Conservation (phyloP, 768 basidiomycete genomes). For the Paxillus ammoniavirescens region DNA sequence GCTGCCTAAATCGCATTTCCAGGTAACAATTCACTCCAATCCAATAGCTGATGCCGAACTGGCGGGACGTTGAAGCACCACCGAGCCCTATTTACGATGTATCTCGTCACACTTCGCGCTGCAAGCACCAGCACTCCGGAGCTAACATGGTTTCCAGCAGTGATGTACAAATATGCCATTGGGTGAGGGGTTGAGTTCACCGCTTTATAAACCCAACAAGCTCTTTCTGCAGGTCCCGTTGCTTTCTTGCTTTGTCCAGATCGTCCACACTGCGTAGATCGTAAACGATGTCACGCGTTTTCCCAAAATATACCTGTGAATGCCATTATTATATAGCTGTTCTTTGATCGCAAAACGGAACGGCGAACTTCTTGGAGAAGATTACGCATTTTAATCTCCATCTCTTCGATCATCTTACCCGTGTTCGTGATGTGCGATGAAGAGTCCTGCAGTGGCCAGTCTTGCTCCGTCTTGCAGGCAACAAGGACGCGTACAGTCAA, state of each 20-base stretch:
- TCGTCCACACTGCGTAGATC: conserved; percentile 89
- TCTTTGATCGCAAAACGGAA: conserved; percentile 1
- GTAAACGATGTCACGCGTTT: conserved; percentile 93
- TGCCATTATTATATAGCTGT: conserved; percentile 9
- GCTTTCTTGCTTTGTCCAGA: conserved; percentile 74
- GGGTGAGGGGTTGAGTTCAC: conserved; percentile 30
- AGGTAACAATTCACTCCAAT: conserved; percentile 92
- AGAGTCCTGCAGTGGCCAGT: conserved; percentile 75
- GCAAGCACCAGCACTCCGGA: neutral
- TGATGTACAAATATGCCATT: conserved; percentile 9
- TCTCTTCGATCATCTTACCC: conserved; percentile 96
- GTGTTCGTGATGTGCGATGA: conserved; percentile 90
- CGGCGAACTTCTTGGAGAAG: conserved; percentile 74
- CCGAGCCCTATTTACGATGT: neutral
- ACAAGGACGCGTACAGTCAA: conserved; percentile 9
- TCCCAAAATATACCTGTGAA: conserved; percentile 85
- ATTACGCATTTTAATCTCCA: conserved; percentile 99
- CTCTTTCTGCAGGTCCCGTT: conserved; percentile 88
- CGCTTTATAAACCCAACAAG: conserved; percentile 84
- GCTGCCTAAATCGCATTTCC: conserved; percentile 8
- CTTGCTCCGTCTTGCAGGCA: conserved; percentile 72
- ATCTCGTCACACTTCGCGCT: neutral
- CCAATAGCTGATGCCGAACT: conserved; percentile 80
- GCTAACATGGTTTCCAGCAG: neutral
- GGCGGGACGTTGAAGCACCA: conserved; percentile 21